Base-by-base conservation (phyloP, 495 filamentous ascomycete species). In the Trichocladium uniseriatum region DNA sequence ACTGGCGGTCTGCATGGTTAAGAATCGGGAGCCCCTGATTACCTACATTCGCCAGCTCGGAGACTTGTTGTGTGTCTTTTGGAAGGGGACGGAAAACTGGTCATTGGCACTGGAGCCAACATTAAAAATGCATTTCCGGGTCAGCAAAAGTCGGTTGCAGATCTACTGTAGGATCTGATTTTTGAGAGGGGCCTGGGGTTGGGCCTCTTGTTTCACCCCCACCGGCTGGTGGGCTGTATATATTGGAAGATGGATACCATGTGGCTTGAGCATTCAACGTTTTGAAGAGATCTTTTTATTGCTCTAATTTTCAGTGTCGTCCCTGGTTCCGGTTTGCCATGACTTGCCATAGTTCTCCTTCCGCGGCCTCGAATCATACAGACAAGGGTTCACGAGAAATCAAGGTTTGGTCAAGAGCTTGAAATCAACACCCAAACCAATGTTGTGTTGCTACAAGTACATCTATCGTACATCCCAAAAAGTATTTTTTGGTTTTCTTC, bases 1-100 rank as follows among this genome's bases (percentile, higher is more conserved):
- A 83, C 83, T 22, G 77, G 73, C 19, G 74, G 74, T 14, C 63
- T 73, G 36, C 76, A 79, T 52, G 56, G 66, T 14, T 73, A 64
- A 67, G n/a, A n/a, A n/a, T n/a, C n/a, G n/a, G n/a, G n/a, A n/a
- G n/a, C n/a, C n/a, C n/a, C n/a, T n/a, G n/a, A n/a, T n/a, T n/a
- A n/a, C n/a, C 13, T 15, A 6, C 27, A 20, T 34, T 15, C n/a
- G 18, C 0, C 22, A 1, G 7, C 10, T 9, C 7, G 28, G 27
- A 22, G n/a, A 29, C 2, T 14, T 8, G 24, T 8, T 27, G 3
- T 27, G 3, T 27, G 24, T 27, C 24, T 3, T 27, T 27, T 48
- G 38, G 44, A 29, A 44, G 28, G 51, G 31, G 37, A 16, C 38
- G 44, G 39, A 48, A 43, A 53, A 49, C 7, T 36, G 31, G 31